Percentiles rank a stretch among this genome's conserved stretches.
These are phyloP conservation scores for Boletus tylopilopsis DNA, from an alignment of 768 basidiomycete genomes.

Conservation along the genomic window DNA sequence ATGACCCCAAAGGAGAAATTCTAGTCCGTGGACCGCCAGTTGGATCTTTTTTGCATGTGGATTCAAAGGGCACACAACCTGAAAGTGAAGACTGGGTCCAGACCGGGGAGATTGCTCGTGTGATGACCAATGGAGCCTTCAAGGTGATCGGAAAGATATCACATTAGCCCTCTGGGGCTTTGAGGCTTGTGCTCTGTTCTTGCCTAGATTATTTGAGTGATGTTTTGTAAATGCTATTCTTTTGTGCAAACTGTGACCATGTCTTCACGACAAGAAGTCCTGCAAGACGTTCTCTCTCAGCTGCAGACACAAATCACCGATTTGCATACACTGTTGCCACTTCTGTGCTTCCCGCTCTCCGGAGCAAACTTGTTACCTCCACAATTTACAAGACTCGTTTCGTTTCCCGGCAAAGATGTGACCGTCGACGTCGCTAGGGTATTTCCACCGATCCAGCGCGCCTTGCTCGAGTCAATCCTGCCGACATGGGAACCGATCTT, in stretches of 20 bases:
- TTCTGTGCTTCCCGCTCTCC: slow-evolving; percentile 59
- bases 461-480: slow-evolving; percentile 57
- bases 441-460: slow-evolving; percentile 59
- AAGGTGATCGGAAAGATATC: slow-evolving; percentile 22
- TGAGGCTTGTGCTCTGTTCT: neutral
- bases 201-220: too few species aligned
- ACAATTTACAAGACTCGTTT: slow-evolving; percentile 44
- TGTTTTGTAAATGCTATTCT: too few species aligned
- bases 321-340: slow-evolving; percentile 46
- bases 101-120: slow-evolving; percentile 42
- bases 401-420: slow-evolving; percentile 25
- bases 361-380: slow-evolving; percentile 57
- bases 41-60: slow-evolving; percentile 41
- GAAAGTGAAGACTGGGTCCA: slow-evolving; percentile 43
- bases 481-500: slow-evolving; percentile 67
- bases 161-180: neutral
- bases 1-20: slow-evolving; percentile 60
- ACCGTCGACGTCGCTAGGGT: slow-evolving; percentile 26
- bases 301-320: slow-evolving; percentile 49
- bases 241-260: too few species aligned
- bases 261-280: slow-evolving; percentile 6
- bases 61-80: slow-evolving; percentile 34
- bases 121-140: slow-evolving; percentile 70
- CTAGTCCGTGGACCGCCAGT: slow-evolving; percentile 72
- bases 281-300: slow-evolving; percentile 38